These are phyloP conservation scores for Stropharia rugosoannulata DNA, from an alignment of 768 basidiomycete species.

Conservation along the genomic window DNA sequence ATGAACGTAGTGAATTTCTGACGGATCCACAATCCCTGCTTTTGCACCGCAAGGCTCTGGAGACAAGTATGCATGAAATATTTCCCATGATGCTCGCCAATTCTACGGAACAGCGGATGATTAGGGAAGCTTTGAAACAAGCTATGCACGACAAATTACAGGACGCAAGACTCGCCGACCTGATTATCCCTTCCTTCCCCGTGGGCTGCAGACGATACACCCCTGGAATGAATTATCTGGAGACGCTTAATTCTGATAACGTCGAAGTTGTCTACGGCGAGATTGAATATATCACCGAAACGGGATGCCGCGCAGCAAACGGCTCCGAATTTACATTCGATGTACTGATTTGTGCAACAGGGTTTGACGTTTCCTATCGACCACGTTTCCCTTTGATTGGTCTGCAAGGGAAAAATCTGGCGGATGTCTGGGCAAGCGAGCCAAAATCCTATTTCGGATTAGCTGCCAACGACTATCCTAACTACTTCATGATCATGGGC, in stretches of 20 bases:
- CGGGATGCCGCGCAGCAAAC: slow-evolving; percentile 25
- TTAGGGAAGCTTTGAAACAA: slow-evolving; percentile 20
- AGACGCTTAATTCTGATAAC: slow-evolving; percentile 29
- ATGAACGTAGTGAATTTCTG: slow-evolving; percentile 38
- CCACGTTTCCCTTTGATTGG: slow-evolving; percentile 32
- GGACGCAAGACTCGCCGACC: slow-evolving; percentile 41
- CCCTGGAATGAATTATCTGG: slow-evolving; percentile 34
- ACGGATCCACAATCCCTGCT: slow-evolving; percentile 35
- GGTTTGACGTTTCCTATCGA: slow-evolving; percentile 30
- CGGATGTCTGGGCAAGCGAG: slow-evolving; percentile 31
- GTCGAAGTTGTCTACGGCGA: slow-evolving; percentile 29
- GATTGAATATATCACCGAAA: slow-evolving; percentile 27
- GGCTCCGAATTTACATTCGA: slow-evolving; percentile 30
- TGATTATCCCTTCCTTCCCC: slow-evolving; percentile 30
- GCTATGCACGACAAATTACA: slow-evolving; percentile 40
- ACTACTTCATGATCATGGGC: slow-evolving; percentile 30
- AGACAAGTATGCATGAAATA: slow-evolving; percentile 34
- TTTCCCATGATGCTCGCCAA: slow-evolving; percentile 26
- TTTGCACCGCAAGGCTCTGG: slow-evolving; percentile 38
- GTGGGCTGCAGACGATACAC: slow-evolving; percentile 33
- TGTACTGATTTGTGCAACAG: slow-evolving; percentile 35
- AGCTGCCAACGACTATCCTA: slow-evolving; percentile 28
- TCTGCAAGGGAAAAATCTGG: slow-evolving; percentile 20
- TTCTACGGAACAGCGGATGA: slow-evolving; percentile 27
- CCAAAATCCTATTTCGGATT: slow-evolving; percentile 29